These are phyloP conservation scores for Kwoniella dendrophila DNA, from an alignment of 768 basidiomycete species.

Conservation along the genomic window DNA sequence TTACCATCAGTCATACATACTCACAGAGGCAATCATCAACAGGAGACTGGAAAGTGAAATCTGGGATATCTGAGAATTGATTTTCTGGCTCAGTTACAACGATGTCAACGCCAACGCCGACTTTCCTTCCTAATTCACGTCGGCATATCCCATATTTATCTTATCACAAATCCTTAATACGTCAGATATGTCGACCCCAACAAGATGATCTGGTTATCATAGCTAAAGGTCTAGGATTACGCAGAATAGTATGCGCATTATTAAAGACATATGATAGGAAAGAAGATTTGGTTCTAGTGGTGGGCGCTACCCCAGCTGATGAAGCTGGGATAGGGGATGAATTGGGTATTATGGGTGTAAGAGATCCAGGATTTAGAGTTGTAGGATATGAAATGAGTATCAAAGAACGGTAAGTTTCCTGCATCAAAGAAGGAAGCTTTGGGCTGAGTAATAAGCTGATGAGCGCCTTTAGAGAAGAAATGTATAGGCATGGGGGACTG, in stretches of 20 bases:
- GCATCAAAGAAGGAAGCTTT: background rate
- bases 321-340: slow-evolving; percentile 90
- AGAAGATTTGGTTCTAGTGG: slow-evolving; percentile 77
- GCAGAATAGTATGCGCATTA: slow-evolving; percentile 76
- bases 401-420: slow-evolving; percentile 70
- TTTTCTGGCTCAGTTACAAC: no score
- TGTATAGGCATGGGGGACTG: slow-evolving; percentile 86
- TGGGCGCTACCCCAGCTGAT: slow-evolving; percentile 76
- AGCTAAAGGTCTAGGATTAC: slow-evolving; percentile 86
- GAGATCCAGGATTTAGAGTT: slow-evolving; percentile 78
- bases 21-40: no score
- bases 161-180: slow-evolving; percentile 56
- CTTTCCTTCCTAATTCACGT: slow-evolving; percentile 17
- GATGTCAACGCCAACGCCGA: slow-evolving; percentile 30
- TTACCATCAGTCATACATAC: no score
- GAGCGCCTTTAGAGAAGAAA: slow-evolving; percentile 64
- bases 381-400: slow-evolving; percentile 78
- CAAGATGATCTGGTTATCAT: slow-evolving; percentile 64
- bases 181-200: slow-evolving; percentile 55
- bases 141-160: slow-evolving; percentile 54
- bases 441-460: slow-evolving; percentile 9
- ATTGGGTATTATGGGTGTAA: slow-evolving; percentile 85
- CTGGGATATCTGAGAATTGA: no score
- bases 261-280: slow-evolving; percentile 91
- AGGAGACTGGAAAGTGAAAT: no score